Base-by-base conservation (phyloP, 2,329 filamentous ascomycete genomes). In the Fusarium illudens region DNA sequence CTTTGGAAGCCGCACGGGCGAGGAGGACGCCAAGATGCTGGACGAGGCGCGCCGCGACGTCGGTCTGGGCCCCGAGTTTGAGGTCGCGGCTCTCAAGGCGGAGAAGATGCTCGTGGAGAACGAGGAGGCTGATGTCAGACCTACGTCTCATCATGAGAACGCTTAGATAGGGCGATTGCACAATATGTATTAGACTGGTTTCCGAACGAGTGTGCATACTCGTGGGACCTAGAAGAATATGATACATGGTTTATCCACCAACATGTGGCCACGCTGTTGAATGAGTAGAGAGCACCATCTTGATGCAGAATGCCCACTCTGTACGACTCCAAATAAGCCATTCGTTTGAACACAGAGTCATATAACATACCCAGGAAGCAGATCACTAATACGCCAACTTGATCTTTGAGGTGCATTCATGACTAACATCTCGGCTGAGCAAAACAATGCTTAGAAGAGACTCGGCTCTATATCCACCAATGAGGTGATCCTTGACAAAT, bases 1-100 rank as follows among this genome's bases (percentile, higher is more conserved):
- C 6, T 88, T 88, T 58, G 73, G 75, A 36, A 80, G 79, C 60
- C 75, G 76, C 7, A 77, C 76, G 4, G 79, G 78, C 5, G 74
- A 73, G 15, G 58, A 70, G 20, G 67, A 69, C 20, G 67, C 71
- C 10, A 49, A 60, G 9, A 32, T 73, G 34, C 46, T 73, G 9
- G 68, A 65, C 7, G 66, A 73, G 50, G 71, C 71, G 2, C 61
- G 65, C 5, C 59, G 66, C 0, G 71, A 73, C n/a, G 71, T 73
- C 13, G 71, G 71, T 1, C 42, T 74, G 1, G 64, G 64, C 1
- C 37, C 66, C 4, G 67, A 72, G 34, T 32, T 72, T 15, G 51
- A 64, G 20, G 59, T 59, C 15, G 59, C 39, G 19, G 62, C 69
- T 3, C 57, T 72, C 6, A 70, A 64, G 48, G 68, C 64, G 2